Conservation (phyloP, 108 stramenopile genomes). For the Cyclotella choctawhatcheeana region DNA sequence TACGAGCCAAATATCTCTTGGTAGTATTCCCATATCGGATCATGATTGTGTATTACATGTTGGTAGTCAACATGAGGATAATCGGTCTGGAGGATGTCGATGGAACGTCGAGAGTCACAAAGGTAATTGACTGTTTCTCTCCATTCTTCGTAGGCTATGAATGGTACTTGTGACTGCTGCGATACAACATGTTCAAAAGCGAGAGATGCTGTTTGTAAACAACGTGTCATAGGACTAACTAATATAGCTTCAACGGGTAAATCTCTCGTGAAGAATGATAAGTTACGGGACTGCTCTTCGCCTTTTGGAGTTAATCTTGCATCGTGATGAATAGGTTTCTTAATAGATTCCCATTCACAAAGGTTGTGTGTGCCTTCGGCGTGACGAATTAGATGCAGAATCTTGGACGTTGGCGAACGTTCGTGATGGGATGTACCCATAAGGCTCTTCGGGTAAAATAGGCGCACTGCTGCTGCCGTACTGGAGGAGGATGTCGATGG, state of each 20-base stretch:
- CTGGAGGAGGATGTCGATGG: conserved; percentile 10
- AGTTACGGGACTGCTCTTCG: conserved; percentile 32
- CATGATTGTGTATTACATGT: conserved; percentile 15
- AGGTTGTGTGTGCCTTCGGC: conserved; percentile 55
- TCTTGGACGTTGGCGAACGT: conserved; percentile 32
- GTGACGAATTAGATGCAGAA: conserved; percentile 54
- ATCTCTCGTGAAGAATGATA: conserved; percentile 25
- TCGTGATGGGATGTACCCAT: not conserved
- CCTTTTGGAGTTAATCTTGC: conserved; percentile 39
- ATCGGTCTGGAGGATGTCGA: not conserved
- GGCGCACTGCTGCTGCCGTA: conserved; percentile 24
- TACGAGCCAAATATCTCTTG: conserved; percentile 34
- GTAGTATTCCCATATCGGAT: conserved; percentile 49
- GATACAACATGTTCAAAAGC: conserved; percentile 34
- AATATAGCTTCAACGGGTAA: conserved; percentile 46
- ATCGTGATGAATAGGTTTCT: conserved; percentile 39
- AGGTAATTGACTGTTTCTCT: conserved; percentile 56
- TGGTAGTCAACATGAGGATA: conserved; percentile 44
- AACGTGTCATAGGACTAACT: conserved; percentile 51
- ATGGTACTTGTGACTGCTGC: conserved; percentile 18
- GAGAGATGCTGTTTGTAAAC: conserved; percentile 46
- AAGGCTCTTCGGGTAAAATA: conserved; percentile 5
- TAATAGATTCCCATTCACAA: conserved; percentile 22
- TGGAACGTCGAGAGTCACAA: conserved; percentile 43
- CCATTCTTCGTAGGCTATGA: conserved; percentile 54